Conservation (phyloP, 148 eudicot genomes). For the Suaeda aralocaspica region DNA sequence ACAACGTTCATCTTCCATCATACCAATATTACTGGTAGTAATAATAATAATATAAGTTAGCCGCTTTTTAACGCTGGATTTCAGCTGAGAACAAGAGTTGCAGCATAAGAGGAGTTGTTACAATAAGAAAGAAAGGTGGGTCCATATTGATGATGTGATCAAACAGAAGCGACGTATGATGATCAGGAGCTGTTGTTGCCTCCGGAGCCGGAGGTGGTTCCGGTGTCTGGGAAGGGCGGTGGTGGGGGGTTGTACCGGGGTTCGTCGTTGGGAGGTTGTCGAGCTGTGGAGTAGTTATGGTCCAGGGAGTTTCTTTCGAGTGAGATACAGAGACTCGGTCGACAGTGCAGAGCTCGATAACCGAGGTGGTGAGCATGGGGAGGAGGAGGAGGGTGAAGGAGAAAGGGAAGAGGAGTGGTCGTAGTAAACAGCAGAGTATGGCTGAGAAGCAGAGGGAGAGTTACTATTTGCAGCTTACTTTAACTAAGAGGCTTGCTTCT, state of each 20-base stretch:
- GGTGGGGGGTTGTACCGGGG: slow-evolving; percentile 32
- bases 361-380: slow-evolving; percentile 24
- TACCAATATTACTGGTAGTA: no score
- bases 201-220: slow-evolving; percentile 23
- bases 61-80: slow-evolving; percentile 60
- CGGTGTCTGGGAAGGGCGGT: slow-evolving; percentile 4
- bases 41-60: slow-evolving; percentile 32
- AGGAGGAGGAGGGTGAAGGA: slow-evolving; percentile 6
- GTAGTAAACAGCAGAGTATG: slow-evolving; percentile 25
- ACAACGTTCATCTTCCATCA: not conserved
- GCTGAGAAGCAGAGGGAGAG: slow-evolving; percentile 55
- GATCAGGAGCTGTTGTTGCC: slow-evolving; percentile 36
- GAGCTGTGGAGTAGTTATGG: slow-evolving; percentile 53
- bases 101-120: slow-evolving; percentile 23
- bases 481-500: slow-evolving; percentile 57
- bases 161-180: slow-evolving; percentile 19
- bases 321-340: slow-evolving; percentile 31
- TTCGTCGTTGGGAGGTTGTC: slow-evolving; percentile 39
- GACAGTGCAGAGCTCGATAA: slow-evolving; percentile 18
- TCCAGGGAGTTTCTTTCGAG: slow-evolving; percentile 61
- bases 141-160: slow-evolving; percentile 3
- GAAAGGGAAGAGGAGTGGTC: slow-evolving; percentile 6
- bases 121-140: no score
- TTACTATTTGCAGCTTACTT: slow-evolving; percentile 56
- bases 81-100: slow-evolving; percentile 24